These are phyloP conservation scores for Saccharomycopsis sp. DNA, from an alignment of 805 yeast species.

Conservation along the genomic window DNA sequence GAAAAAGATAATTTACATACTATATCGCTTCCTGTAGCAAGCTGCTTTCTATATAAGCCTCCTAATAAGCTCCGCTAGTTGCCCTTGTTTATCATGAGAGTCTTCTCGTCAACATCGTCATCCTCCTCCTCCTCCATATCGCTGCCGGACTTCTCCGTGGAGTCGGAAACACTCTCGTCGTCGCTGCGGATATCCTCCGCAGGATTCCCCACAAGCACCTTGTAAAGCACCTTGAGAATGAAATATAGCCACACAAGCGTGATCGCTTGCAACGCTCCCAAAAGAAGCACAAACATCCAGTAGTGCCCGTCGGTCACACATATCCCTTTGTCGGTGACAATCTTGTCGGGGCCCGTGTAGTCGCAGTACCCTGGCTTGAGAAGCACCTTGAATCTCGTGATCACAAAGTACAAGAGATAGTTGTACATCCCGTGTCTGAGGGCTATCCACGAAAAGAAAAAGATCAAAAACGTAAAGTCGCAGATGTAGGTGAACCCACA, in stretches of 20 bases:
- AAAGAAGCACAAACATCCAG: conserved; percentile 43
- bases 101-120: not conserved
- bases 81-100: not conserved
- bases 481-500: conserved; percentile 54
- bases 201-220: conserved; percentile 61
- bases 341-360: not conserved
- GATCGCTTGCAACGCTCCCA: conserved; percentile 61
- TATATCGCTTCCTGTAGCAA: not conserved
- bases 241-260: conserved; percentile 68
- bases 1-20: not conserved
- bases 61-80: not conserved
- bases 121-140: conserved; percentile 2
- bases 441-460: conserved; percentile 61
- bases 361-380: not conserved
- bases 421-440: conserved; percentile 71
- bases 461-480: conserved; percentile 62
- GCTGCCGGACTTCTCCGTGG: conserved; percentile 21
- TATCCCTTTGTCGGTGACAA: not conserved
- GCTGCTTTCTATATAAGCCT: not conserved
- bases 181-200: conserved; percentile 90
- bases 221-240: conserved; percentile 62
- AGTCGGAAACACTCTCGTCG: conserved; percentile 46
- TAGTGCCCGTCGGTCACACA: not conserved
- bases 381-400: conserved; percentile 15
- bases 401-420: conserved; percentile 54